Evolutionary conservation across 2,329 filamentous ascomycete species (phyloP).

Genomic region (Botrytis cinerea): DNA sequence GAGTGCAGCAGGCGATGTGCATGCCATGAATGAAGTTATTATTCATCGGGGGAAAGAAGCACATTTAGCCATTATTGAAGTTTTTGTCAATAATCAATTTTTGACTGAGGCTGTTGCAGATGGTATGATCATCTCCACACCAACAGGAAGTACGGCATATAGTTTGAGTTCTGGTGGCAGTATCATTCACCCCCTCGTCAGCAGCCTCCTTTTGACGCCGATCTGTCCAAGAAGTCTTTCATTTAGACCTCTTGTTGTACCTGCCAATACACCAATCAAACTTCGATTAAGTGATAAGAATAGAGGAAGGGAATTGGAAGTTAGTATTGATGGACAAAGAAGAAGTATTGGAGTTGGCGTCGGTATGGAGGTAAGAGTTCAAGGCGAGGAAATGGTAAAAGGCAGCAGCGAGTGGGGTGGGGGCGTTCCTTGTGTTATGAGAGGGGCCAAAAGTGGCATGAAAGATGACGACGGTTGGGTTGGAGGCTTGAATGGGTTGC

Average conservation of each 20-base stretch:
- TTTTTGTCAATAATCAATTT: slow-evolving; percentile 85
- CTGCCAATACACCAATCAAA: slow-evolving; percentile 80
- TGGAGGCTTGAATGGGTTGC: slow-evolving; percentile 83
- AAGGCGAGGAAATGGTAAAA: slow-evolving; percentile 73
- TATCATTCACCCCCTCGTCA: slow-evolving; percentile 91
- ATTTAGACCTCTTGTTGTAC: slow-evolving; percentile 88
- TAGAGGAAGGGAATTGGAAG: slow-evolving; percentile 71
- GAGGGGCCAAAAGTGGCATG: slow-evolving; percentile 51
- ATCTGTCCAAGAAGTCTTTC: slow-evolving; percentile 91
- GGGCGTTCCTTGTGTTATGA: slow-evolving; percentile 89
- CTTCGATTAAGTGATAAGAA: slow-evolving; percentile 81
- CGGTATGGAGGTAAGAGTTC: slow-evolving; percentile 86
- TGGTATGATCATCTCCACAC: slow-evolving; percentile 90
- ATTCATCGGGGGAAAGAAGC: slow-evolving; percentile 89
- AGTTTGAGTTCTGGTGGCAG: slow-evolving; percentile 88
- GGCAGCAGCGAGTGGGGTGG: slow-evolving; percentile 59
- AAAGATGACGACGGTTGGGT: slow-evolving; percentile 93
- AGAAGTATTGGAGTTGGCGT: slow-evolving; percentile 64
- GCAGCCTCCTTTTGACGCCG: slow-evolving; percentile 84
- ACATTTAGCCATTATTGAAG: slow-evolving; percentile 87
- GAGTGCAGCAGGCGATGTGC: slow-evolving; percentile 45
- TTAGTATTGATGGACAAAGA: slow-evolving; percentile 76
- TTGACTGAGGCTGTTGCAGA: slow-evolving; percentile 93
- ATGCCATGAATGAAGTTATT: slow-evolving; percentile 92
- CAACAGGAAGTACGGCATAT: slow-evolving; percentile 94